Evolutionary conservation across 2,329 filamentous ascomycete genomes (phyloP), one percentile per base, ranked within the genome.

Genomic region (Alternaria conjuncta): DNA sequence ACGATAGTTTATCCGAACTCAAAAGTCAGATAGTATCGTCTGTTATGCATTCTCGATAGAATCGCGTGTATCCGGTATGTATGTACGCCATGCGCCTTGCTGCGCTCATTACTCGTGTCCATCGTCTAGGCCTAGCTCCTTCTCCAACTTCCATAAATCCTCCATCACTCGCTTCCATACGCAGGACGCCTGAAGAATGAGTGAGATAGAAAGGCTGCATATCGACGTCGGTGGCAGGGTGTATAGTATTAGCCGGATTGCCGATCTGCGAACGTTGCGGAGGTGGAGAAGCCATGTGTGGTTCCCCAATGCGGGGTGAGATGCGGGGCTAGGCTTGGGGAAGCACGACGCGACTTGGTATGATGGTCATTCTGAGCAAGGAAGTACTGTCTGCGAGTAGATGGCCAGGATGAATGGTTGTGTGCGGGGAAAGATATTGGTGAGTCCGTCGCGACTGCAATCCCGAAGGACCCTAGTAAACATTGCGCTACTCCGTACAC

Each of bases 281-380:
- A 49, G 45, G 41, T 56, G 60, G 60, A 50, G 54, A 47, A 51
- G 50, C 51, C 44, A 56, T 60, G 54, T 25, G 54, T 23, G 5
- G 32, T 57, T 63, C 54, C 46, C 49, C 57, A 63, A 59, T 21
- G 63, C 41, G 63, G 63, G 63, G 60, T 56, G 41, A 28, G 18
- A 53, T 18, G 57, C 47, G 56, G 60, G 63, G 55, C 43, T 46
- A 6, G 4, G 15, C 15, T 44, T 53, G 28, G 32, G 46, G 56
- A 12, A 50, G 6, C 23, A 41, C 26, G 10, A 15, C 36, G 25
- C 15, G 15, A 26, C n/a, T 30, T 20, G 21, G 32, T 21, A 26
- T 1, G 32, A 41, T 4, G 32, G n/a, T n/a, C 2, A 3, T 2
- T 6, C 5, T 15, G 9, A 15, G 10, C 1, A 20, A 2, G 21